These are phyloP conservation scores for Phyllosticta citriasiana DNA, from an alignment of 2,329 filamentous ascomycete genomes.

Conservation along the genomic window DNA sequence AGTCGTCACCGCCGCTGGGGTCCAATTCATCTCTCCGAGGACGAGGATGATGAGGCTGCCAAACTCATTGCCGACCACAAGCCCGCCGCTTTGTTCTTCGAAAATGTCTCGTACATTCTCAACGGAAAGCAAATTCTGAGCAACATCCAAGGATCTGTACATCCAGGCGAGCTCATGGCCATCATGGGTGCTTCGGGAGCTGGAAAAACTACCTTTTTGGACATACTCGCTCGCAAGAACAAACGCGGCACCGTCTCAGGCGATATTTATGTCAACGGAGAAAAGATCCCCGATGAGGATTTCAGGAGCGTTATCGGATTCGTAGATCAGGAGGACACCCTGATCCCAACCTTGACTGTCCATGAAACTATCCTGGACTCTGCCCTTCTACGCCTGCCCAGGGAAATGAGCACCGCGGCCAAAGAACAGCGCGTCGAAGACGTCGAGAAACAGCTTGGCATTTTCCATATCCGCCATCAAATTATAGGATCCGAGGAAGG, in stretches of 20 bases:
- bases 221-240: constrained; percentile 93
- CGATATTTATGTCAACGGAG: constrained; percentile 86
- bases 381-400: constrained; percentile 80
- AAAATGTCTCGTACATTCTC: constrained; percentile 75
- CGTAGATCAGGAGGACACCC: constrained; percentile 95
- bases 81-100: constrained; percentile 77
- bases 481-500: constrained; percentile 94
- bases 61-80: constrained; percentile 89
- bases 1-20: constrained; percentile 52
- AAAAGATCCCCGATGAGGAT: constrained; percentile 73
- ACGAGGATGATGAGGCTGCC: constrained; percentile 72
- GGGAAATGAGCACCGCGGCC: constrained; percentile 75
- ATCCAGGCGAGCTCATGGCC: constrained; percentile 87
- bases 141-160: constrained; percentile 74
- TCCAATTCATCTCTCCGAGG: constrained; percentile 67
- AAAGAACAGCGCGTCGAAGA: constrained; percentile 89
- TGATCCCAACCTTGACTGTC: constrained; percentile 90
- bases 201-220: constrained; percentile 93
- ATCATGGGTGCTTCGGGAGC: constrained; percentile 98
- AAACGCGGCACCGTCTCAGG: constrained; percentile 74
- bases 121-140: constrained; percentile 81
- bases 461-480: constrained; percentile 87
- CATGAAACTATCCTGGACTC: constrained; percentile 97
- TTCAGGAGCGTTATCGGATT: constrained; percentile 92
- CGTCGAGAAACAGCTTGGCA: constrained; percentile 91